A percentile compares a stretch with the other conserved stretches of the same genome.
phyloP scores from a whole-genome alignment of 1,139 yeast genomes.

The Yamadazyma triangularis region DNA sequence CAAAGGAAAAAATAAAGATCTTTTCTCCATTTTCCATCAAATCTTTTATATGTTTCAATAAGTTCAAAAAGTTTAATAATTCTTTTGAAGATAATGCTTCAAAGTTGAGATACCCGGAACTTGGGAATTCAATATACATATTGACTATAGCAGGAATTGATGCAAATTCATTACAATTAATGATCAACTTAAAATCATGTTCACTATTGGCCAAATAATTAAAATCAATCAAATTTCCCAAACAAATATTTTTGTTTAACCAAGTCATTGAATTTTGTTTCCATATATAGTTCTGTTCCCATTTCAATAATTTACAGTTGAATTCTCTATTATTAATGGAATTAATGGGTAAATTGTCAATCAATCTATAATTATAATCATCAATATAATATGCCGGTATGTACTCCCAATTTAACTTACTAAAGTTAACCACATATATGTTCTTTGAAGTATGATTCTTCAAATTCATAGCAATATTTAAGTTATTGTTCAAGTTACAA shows the following conservation, averaged over 20 bases:
- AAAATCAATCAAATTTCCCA: slow-evolving; percentile 34
- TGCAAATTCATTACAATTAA: slow-evolving; percentile 34
- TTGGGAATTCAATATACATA: slow-evolving; percentile 33
- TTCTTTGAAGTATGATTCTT: slow-evolving; percentile 4
- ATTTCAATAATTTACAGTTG: slow-evolving; percentile 22
- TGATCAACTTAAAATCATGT: slow-evolving; percentile 25
- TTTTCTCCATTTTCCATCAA: slow-evolving; percentile 17
- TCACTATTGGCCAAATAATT: slow-evolving; percentile 15
- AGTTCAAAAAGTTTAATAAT: slow-evolving; percentile 26
- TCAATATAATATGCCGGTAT: slow-evolving; percentile 14
- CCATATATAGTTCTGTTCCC: slow-evolving; percentile 38
- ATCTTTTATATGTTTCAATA: slow-evolving; percentile 26
- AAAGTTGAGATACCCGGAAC: slow-evolving; percentile 24
- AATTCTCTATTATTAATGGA: slow-evolving; percentile 15
- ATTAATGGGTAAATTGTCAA: slow-evolving; percentile 14
- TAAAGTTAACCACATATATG: slow-evolving; percentile 17
- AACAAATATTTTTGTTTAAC: slow-evolving; percentile 22
- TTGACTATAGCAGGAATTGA: slow-evolving; percentile 21
- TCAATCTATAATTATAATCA: slow-evolving; percentile 11
- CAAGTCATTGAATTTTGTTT: slow-evolving; percentile 28
- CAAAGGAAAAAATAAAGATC: slow-evolving; percentile 32
- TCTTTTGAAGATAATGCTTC: slow-evolving; percentile 22
- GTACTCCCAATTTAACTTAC: slow-evolving; percentile 12
- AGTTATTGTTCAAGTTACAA: slow-evolving; percentile 10
- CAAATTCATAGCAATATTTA: slow-evolving; percentile 11